Conservation (phyloP, 2,329 filamentous ascomycete species). For the Arthrobotrys musiformis region DNA sequence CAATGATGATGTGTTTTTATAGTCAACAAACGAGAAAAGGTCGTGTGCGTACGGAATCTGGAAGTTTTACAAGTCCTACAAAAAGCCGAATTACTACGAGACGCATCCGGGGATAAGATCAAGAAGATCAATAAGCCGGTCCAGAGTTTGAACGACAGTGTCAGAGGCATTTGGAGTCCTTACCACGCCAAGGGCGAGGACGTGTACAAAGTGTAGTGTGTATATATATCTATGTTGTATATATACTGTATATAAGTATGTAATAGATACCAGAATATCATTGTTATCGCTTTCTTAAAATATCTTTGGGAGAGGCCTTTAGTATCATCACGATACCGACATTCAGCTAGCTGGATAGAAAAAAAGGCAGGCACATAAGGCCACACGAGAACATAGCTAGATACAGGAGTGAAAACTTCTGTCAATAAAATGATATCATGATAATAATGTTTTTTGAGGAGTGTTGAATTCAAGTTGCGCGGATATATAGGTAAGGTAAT, state of each 20-base stretch:
- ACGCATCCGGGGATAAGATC: constrained; percentile 80
- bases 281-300: neutral
- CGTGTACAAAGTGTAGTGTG: constrained; percentile 58
- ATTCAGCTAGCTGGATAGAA: neutral
- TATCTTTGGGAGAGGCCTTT: no score
- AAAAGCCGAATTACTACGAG: constrained; percentile 78
- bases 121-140: constrained; percentile 73
- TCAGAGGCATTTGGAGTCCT: constrained; percentile 77
- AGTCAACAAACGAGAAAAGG: constrained; percentile 84
- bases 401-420: neutral
- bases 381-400: neutral
- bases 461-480: neutral
- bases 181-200: constrained; percentile 68
- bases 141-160: constrained; percentile 72
- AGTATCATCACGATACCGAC: neutral
- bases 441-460: neutral
- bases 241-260: constrained; percentile 28
- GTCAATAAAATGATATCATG: neutral
- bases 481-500: neutral
- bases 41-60: constrained; percentile 88
- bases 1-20: neutral
- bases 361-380: neutral
- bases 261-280: neutral
- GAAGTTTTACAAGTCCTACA: constrained; percentile 81
- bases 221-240: no score